Base-by-base conservation (phyloP, 305 asterid species). In the Solanum hybrid region DNA sequence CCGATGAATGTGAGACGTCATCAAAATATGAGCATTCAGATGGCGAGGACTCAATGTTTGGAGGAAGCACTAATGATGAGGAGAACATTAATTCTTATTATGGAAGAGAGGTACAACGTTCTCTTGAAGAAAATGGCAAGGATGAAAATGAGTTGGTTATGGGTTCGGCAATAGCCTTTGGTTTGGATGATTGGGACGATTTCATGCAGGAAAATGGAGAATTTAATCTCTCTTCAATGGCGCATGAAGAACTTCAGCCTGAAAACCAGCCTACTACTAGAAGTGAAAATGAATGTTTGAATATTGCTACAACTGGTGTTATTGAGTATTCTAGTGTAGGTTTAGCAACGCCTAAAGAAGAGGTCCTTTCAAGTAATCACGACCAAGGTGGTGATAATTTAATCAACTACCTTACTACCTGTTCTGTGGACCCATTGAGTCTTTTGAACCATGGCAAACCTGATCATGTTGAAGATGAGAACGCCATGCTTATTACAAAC, bases 41-140 rank as follows among this genome's bases (percentile, higher is more conserved):
- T 79, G 97, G 95, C 40, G 98, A 94, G 82, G 97, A 94, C 90
- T 97, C 99, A 8, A 95, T 97, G 98, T 96, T 89, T 91, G 99
- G 98, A 87, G 91, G 93, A 90, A 95, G 92, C 36, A 94, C 94
- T 88, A 96, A 95, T 88, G 95, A 92, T 88, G 98, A 93, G 90
- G 90, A 91, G 89, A 94, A 90, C 87, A 75, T 66, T 79, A 89
- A 88, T 86, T 37, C 46, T 60, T 92, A 93, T 92, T 86, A 85
- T 88, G 81, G 84, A 79, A 91, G 91, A 85, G 90, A 90, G 86
- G 37, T 17, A 79, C 79, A 75, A 17, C n/a, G 86, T 72, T 91
- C n/a, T 32, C 92, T 84, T 37, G 95, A 91, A 79, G 90, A 84
- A 35, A 91, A 87, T 82, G 73, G 78, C 90, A 89, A 85, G 69